Percentiles rank a stretch among this genome's conserved stretches.
Conservation (phyloP, 2,329 filamentous ascomycete genomes). For the Trichophyton verrucosum region DNA sequence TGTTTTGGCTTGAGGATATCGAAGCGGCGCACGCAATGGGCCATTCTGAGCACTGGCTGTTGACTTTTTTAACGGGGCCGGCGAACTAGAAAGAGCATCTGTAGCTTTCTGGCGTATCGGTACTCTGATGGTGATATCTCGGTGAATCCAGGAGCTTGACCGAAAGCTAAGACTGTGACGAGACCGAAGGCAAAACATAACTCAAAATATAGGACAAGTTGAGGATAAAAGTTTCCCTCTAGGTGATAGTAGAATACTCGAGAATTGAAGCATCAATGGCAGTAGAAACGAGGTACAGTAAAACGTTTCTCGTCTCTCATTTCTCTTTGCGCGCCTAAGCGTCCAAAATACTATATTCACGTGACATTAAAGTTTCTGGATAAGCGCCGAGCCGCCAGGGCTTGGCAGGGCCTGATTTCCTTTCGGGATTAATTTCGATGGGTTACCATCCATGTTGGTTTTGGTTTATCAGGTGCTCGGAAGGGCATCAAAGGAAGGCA, state of each 20-base stretch:
- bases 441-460: neutral
- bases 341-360: neutral
- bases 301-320: neutral
- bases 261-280: neutral
- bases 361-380: neutral
- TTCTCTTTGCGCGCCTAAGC: neutral
- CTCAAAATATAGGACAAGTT: neutral
- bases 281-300: neutral
- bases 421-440: neutral
- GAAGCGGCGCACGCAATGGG: conserved; percentile 4
- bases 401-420: neutral
- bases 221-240: neutral
- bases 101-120: conserved; percentile 7
- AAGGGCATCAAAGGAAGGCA: neutral
- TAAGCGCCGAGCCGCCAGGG: neutral
- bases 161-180: neutral
- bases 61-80: neutral
- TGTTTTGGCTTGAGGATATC: conserved; percentile 5
- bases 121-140: neutral
- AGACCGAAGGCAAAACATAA: conserved; percentile 2
- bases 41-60: neutral
- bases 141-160: neutral
- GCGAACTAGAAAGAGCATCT: neutral
- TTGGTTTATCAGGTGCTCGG: neutral
- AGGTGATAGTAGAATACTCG: neutral